A percentile compares a stretch with the other conserved stretches of the same genome.
phyloP scores from a whole-genome alignment of 2,329 filamentous ascomycete species.

The Cladophialophora bantiana region DNA sequence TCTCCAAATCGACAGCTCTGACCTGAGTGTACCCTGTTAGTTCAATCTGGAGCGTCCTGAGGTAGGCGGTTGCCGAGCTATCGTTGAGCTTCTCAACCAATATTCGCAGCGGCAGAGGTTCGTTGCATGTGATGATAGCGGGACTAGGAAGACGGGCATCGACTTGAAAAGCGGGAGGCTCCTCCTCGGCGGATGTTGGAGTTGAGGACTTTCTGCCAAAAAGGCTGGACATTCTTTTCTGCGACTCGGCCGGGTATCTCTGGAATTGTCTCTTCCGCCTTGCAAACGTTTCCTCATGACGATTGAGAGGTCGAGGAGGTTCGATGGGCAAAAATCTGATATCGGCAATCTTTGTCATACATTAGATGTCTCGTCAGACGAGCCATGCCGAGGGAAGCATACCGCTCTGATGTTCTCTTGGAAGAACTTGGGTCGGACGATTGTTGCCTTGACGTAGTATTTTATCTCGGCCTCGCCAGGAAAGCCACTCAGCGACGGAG shows the following conservation, averaged over 20 bases:
- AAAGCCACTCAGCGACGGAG: slow-evolving; percentile 86
- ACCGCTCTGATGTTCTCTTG: slow-evolving; percentile 81
- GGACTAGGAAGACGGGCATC: slow-evolving; percentile 88
- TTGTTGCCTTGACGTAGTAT: slow-evolving; percentile 95
- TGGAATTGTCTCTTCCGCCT: slow-evolving; percentile 71
- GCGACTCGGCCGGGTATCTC: slow-evolving; percentile 47
- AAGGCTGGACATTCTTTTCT: slow-evolving; percentile 63
- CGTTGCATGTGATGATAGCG: slow-evolving; percentile 85
- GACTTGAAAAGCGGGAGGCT: slow-evolving; percentile 69
- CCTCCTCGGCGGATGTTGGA: slow-evolving; percentile 35
- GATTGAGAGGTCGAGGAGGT: slow-evolving; percentile 72
- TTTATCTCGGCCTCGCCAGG: slow-evolving; percentile 86
- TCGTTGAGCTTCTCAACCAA: slow-evolving; percentile 78
- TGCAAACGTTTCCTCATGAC: slow-evolving; percentile 82
- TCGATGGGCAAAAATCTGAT: slow-evolving; percentile 95
- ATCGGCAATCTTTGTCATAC: slow-evolving; percentile 29
- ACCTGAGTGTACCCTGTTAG: slow-evolving; percentile 81
- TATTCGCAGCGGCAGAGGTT: slow-evolving; percentile 80
- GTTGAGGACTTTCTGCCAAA: slow-evolving; percentile 57
- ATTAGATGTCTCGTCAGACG: slow-evolving; percentile 16
- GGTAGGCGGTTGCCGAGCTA: slow-evolving; percentile 72
- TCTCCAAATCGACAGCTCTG: slow-evolving; percentile 75
- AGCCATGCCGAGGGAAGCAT: slow-evolving; percentile 30
- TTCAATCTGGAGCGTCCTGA: slow-evolving; percentile 81
- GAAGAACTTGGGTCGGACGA: slow-evolving; percentile 85